phyloP scores from a whole-genome alignment of 2,329 filamentous ascomycete species.

The Hypoxylon sp. region DNA sequence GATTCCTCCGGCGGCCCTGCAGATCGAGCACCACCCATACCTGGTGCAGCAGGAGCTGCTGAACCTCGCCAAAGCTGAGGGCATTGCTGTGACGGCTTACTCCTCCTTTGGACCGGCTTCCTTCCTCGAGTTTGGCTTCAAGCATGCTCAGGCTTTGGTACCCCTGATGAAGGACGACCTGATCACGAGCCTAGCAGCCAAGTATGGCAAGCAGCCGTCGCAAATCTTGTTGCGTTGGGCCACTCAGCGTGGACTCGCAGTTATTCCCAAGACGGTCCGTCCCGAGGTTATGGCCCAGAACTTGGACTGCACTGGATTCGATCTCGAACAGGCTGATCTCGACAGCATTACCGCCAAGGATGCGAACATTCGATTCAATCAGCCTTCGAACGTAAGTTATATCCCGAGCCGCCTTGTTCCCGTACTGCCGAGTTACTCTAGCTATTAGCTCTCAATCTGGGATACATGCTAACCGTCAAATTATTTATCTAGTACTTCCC shows the following conservation, averaged over 20 bases:
- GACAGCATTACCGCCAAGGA: constrained; percentile 75
- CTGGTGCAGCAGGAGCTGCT: constrained; percentile 81
- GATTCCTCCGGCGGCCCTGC: constrained; percentile 80
- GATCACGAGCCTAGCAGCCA: constrained; percentile 75
- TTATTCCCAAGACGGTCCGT: constrained; percentile 82
- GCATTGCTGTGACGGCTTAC: constrained; percentile 84
- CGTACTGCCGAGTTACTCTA: not conserved
- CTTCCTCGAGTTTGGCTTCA: constrained; percentile 82
- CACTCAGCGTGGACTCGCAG: constrained; percentile 83
- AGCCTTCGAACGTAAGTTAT: constrained; percentile 76
- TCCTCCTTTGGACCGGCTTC: constrained; percentile 84
- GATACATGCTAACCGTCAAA: constrained; percentile 31
- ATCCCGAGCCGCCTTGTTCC: not conserved
- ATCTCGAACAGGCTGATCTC: constrained; percentile 75
- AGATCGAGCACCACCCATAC: constrained; percentile 94
- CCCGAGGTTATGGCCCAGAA: constrained; percentile 70
- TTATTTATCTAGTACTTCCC: constrained; percentile 63
- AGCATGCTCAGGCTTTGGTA: constrained; percentile 73
- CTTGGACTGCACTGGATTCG: constrained; percentile 74
- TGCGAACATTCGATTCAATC: constrained; percentile 79
- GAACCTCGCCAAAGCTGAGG: constrained; percentile 75
- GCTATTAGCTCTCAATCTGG: not conserved
- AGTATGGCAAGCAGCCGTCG: constrained; percentile 78
- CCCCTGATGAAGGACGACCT: constrained; percentile 78
- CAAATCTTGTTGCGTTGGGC: constrained; percentile 90